Percentiles rank a stretch among this genome's conserved stretches.
These are phyloP conservation scores for Aureobasidium leucospermi DNA, from an alignment of 2,329 filamentous ascomycete genomes.

Conservation along the genomic window DNA sequence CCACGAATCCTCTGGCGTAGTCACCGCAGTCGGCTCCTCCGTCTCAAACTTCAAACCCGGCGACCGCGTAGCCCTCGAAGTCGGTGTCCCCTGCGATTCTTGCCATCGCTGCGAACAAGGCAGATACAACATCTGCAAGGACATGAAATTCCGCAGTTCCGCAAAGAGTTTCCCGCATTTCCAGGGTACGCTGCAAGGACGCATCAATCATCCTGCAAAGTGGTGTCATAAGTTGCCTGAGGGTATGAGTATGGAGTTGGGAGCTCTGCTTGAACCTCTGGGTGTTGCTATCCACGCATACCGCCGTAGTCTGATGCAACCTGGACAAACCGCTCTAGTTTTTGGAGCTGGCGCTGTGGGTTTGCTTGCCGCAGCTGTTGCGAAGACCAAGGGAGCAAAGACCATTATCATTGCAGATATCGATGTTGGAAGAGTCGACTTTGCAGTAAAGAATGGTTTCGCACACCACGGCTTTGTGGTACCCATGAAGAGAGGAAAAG, in stretches of 20 bases:
- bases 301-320: constrained; percentile 41
- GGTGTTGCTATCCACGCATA: constrained; percentile 55
- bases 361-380: constrained; percentile 51
- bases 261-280: constrained; percentile 53
- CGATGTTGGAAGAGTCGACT: constrained; percentile 48
- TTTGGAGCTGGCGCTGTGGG: constrained; percentile 58
- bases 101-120: constrained; percentile 50
- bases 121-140: constrained; percentile 56
- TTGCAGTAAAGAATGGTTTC: constrained; percentile 46
- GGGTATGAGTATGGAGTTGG: constrained; percentile 46
- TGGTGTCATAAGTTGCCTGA: constrained; percentile 54
- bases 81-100: constrained; percentile 71
- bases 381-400: constrained; percentile 45
- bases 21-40: constrained; percentile 60
- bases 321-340: constrained; percentile 44
- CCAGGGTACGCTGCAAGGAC: constrained; percentile 57
- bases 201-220: constrained; percentile 53
- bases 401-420: constrained; percentile 56
- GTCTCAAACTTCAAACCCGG: constrained; percentile 52
- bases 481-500: constrained; percentile 39
- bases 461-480: constrained; percentile 40
- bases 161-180: constrained; percentile 55
- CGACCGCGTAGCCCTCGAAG: constrained; percentile 87
- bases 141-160: constrained; percentile 51
- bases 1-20: constrained; percentile 70